phyloP scores from a whole-genome alignment of 164 flowering plant genomes.

The Vitis rupestris region DNA sequence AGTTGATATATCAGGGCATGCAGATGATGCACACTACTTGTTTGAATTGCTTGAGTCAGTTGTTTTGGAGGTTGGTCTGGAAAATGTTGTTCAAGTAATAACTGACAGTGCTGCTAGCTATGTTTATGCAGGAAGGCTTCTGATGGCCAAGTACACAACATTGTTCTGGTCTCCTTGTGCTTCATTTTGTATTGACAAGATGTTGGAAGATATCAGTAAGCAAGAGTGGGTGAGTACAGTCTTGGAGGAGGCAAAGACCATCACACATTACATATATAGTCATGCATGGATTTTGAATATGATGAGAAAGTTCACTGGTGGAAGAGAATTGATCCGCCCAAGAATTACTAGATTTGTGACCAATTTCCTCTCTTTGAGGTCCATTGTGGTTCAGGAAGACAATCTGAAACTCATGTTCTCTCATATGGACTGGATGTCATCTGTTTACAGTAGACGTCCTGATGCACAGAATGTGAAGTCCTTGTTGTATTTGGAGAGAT shows the following conservation, averaged over 20 bases:
- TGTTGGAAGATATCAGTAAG: constrained; percentile 65
- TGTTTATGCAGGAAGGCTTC: constrained; percentile 60
- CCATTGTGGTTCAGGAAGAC: constrained; percentile 53
- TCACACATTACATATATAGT: constrained; percentile 50
- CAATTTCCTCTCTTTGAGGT: constrained; percentile 50
- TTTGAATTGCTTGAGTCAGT: constrained; percentile 60
- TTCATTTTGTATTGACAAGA: constrained; percentile 58
- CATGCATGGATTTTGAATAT: constrained; percentile 42
- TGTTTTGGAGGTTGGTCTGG: constrained; percentile 60
- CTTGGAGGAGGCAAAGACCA: constrained; percentile 54
- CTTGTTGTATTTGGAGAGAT: constrained; percentile 43
- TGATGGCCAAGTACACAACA: constrained; percentile 52
- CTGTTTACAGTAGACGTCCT: constrained; percentile 36
- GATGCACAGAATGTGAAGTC: constrained; percentile 53
- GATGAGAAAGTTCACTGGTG: constrained; percentile 64
- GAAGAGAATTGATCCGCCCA: constrained; percentile 54
- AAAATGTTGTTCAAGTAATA: constrained; percentile 72
- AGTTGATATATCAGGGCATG: constrained; percentile 56
- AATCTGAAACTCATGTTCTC: constrained; percentile 65
- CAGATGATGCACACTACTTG: constrained; percentile 49
- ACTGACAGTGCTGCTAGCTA: constrained; percentile 53
- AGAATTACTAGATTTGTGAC: constrained; percentile 45
- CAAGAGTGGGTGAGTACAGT: constrained; percentile 52
- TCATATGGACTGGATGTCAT: constrained; percentile 56
- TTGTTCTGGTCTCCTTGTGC: constrained; percentile 84